Base-by-base conservation (phyloP, 306 rosid genomes). In the Cucumis cinereus region DNA sequence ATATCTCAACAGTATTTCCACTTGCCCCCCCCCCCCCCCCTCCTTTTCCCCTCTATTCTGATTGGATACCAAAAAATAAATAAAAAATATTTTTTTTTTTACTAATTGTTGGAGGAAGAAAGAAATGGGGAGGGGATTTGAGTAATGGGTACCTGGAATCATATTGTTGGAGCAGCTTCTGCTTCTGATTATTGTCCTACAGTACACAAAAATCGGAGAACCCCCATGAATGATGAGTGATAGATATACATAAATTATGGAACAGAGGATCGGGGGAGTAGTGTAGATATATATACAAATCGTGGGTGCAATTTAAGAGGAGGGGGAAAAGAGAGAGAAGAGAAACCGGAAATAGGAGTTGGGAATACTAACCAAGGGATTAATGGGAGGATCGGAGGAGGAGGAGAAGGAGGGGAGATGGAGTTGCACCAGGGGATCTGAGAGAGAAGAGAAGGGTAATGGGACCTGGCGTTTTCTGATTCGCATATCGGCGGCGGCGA, bases 401-500 rank as follows among this genome's bases (percentile, higher is more conserved):
- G 4, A 47, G 52, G 58, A 7, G 62, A 89, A 83, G 79, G 84
- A 85, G 77, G 94, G 86, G 66, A 45, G 89, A 13, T 1, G 53
- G 69, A 80, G 91, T 87, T 90, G 98, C 92, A 89, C 90, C 92
- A 80, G 83, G 91, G 91, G 98, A 93, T 93, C 98, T 86, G 96
- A 82, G 76, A 84, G 85, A 47, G 87, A 77, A 0, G 89, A 90
- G 7, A 87, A 82, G 52, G 93, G 87, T 40, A 84, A 86, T 72
- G 92, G 86, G 3, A 82, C 78, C 79, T 77, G 87, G 6, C 96
- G 80, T 76, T 89, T 89, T 20, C 96, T 90, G 90, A 93, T 93
- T 86, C 98, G n/a, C 55, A 50, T 50, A 17, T 50, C 55, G 55
- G 16, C 50, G 50, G 16, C 16, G 16, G 15, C 0, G 38, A 35